Evolutionary conservation across 192 early-diverging fungal genomes (phyloP), one percentile per base, ranked within the genome.

Genomic region (Coemansia sp.): DNA sequence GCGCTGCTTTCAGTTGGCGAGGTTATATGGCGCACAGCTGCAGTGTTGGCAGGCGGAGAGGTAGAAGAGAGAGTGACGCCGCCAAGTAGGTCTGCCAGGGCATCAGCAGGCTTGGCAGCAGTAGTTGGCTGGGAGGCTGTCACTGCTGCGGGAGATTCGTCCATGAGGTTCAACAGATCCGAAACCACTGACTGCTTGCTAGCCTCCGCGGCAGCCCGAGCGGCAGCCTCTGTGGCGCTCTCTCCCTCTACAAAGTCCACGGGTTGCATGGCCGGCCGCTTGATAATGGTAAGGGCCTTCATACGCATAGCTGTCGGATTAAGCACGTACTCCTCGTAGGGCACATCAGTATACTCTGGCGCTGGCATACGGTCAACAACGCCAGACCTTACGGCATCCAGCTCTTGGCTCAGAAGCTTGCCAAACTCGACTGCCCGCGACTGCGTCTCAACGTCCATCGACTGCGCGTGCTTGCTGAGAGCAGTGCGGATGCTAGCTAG

Each of bases 291-390:
- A 62, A 74, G 53, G n/a, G 75, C 68, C 68, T 74, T 78, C 81
- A 79, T 80, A 31, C 82, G 82, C 77, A 84, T 84, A n/a, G 81
- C 80, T 1, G 81, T 75, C 33, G 84, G 84, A 31, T 86, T 82
- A 16, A 82, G 80, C 43, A 79, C 76, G 47, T 80, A 78, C 62
- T 78, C 76, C 61, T 83, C 84, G 63, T 83, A 79, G 1, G 74
- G 72, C 27, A 78, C 72, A 43, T 81, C 85, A 63, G 64, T 64
- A 71, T 83, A 84, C 76, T 94, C 91, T 40, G 91, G 90, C 18
- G 94, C 89, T 1, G 98, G 97, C 92, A 99, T 96, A 49, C 94
- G 87, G 66, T 99, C 98, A 40, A 98, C 74, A n/a, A 95, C 87
- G 36, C 90, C 92, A 8, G 88, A 86, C 31, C 90, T 89, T 50